Evolutionary conservation across 345 rosid species (phyloP).

Genomic region (Salix udensis): DNA sequence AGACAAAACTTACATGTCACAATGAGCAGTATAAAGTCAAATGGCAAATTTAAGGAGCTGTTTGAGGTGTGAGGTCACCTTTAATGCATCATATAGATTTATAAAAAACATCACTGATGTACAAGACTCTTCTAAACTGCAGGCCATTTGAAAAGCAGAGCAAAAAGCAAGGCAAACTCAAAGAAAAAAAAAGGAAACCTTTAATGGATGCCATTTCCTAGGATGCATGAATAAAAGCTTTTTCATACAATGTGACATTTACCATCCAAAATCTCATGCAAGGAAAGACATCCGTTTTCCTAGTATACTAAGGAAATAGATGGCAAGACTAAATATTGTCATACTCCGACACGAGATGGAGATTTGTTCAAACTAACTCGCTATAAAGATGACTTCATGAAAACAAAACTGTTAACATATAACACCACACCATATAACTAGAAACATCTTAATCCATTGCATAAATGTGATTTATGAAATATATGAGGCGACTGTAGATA

Average conservation of each 20-base stretch:
- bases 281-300: neutral
- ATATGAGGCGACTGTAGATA: too few relatives aligned
- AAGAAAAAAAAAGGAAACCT: neutral
- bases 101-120: neutral
- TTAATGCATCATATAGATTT: too few relatives aligned
- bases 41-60: too few relatives aligned
- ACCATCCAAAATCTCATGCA: neutral
- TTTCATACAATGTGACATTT: neutral
- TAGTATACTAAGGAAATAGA: neutral
- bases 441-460: neutral
- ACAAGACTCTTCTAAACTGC: neutral
- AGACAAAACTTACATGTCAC: slow-evolving; percentile 1
- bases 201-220: neutral
- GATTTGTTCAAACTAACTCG: slow-evolving; percentile 16
- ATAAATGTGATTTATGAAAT: neutral
- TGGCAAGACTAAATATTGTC: neutral
- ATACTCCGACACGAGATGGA: neutral
- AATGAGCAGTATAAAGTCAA: neutral
- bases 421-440: neutral
- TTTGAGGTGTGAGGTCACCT: too few relatives aligned
- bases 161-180: neutral
- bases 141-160: neutral
- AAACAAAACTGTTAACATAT: neutral
- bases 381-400: slow-evolving; percentile 36
- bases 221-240: too few relatives aligned